A percentile compares a stretch with the other conserved stretches of the same genome.
These are phyloP conservation scores for Aegilops bicornis DNA, from an alignment of 176 grass and related monocot species.

Conservation along the genomic window DNA sequence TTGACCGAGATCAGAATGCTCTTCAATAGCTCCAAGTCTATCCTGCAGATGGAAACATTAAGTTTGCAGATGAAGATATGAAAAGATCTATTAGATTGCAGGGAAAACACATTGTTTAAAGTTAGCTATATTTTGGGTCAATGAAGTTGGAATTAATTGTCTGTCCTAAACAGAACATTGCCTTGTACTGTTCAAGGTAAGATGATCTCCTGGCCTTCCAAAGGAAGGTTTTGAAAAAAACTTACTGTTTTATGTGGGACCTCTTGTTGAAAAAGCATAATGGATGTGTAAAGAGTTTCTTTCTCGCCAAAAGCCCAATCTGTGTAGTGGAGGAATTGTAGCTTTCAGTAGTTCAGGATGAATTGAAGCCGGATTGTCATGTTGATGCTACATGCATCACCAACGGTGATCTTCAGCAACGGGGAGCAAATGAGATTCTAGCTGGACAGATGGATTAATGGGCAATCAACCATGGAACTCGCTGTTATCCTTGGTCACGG, in stretches of 20 bases:
- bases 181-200: constrained; percentile 4
- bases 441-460: too few species aligned
- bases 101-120: not conserved
- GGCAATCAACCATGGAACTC: too few species aligned
- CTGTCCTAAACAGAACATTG: constrained; percentile 1
- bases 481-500: too few species aligned
- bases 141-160: not conserved
- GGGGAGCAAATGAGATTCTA: too few species aligned
- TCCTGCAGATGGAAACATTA: constrained; percentile 55
- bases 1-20: constrained; percentile 81
- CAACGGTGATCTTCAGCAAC: too few species aligned
- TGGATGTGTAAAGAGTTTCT: not conserved
- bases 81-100: not conserved
- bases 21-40: constrained; percentile 87
- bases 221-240: not conserved
- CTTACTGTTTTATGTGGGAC: not conserved
- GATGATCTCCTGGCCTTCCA: not conserved
- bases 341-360: not conserved
- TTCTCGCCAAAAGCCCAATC: not conserved
- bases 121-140: constrained; percentile 3
- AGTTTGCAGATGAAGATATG: constrained; percentile 10
- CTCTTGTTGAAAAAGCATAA: constrained; percentile 8
- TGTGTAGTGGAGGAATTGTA: not conserved
- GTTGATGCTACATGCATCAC: not conserved
- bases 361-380: not conserved